These are phyloP conservation scores for Coemansia sp. DNA, from an alignment of 192 early-diverging fungal species.

Conservation along the genomic window DNA sequence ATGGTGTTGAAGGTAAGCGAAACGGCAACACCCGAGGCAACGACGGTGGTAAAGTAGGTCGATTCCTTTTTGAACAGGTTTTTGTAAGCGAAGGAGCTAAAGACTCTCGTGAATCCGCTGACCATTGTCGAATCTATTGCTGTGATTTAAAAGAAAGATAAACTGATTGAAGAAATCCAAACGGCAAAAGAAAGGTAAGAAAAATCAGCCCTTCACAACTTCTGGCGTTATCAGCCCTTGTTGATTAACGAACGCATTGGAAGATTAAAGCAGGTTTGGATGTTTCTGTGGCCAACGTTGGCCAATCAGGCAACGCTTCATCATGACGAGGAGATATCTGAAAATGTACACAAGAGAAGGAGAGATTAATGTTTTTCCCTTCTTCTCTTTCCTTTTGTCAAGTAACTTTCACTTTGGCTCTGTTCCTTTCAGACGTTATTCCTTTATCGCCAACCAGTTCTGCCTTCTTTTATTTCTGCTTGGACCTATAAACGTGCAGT, in stretches of 20 bases:
- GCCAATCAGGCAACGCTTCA: slow-evolving; percentile 1
- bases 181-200: neutral
- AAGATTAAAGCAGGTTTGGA: neutral
- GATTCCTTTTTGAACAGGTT: slow-evolving; percentile 56
- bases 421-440: too few relatives aligned
- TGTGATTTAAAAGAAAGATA: neutral
- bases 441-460: neutral
- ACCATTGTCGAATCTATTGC: slow-evolving; percentile 26
- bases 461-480: neutral
- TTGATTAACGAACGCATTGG: too few relatives aligned
- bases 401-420: neutral
- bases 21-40: slow-evolving; percentile 37
- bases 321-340: neutral
- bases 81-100: slow-evolving; percentile 45
- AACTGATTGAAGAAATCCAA: neutral
- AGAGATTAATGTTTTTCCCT: neutral
- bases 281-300: neutral
- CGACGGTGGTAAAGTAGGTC: slow-evolving; percentile 49
- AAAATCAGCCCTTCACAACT: too few relatives aligned
- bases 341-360: too few relatives aligned
- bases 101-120: slow-evolving; percentile 33
- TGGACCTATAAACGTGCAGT: too few relatives aligned
- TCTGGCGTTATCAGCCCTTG: too few relatives aligned
- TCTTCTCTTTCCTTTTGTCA: slow-evolving; percentile 10
- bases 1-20: slow-evolving; percentile 45